Evolutionary conservation across 768 basidiomycete species (phyloP), one percentile per base, ranked within the genome.

Genomic region (Tulasnella sp.): DNA sequence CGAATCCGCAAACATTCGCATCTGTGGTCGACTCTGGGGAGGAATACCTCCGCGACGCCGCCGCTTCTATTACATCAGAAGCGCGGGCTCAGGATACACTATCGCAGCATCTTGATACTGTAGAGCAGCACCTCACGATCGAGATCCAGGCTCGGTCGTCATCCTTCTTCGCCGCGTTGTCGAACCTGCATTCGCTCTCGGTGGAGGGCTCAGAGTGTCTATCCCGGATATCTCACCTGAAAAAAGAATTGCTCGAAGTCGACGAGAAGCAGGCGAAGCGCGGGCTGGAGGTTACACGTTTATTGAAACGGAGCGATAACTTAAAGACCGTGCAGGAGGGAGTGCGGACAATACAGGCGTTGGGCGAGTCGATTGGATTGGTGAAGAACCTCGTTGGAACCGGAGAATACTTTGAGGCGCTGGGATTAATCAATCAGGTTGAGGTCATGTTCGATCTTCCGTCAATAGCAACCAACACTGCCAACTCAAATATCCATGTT

Each of bases 161-260:
- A 0, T 91, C 92, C 1, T 99, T 99, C 78, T 99, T 98, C 66
- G 85, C 93, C 3, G 96, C 96, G 5, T 80, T 99, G 38, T 80
- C 91, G 5, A 99, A 99, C 70, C 76, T 99, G 7, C 88, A 96
- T 66, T 86, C 91, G 63, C 79, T 99, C 10, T 91, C 92, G 67
- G 80, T 86, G 4, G 91, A 96, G 68, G 93, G 92, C 0, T 80
- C 85, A 49, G 78, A 82, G 49, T 93, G 92, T 66, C 76, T 98
- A 4, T 72, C 76, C 45, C 82, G 87, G 48, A 88, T 97, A 61
- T 74, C 78, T 7, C 76, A 80, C 25, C 76, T 98, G 4, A 86
- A 89, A 22, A 68, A 70, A 0, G 78, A 88, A 52, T 76, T 99
- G 11, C 75, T 74, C 44, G 82, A 87, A 22, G 84, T 94, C 1